Evolutionary conservation across 306 rosid genomes (phyloP), one percentile per base, ranked within the genome.

Genomic region (Quillaja saponaria): DNA sequence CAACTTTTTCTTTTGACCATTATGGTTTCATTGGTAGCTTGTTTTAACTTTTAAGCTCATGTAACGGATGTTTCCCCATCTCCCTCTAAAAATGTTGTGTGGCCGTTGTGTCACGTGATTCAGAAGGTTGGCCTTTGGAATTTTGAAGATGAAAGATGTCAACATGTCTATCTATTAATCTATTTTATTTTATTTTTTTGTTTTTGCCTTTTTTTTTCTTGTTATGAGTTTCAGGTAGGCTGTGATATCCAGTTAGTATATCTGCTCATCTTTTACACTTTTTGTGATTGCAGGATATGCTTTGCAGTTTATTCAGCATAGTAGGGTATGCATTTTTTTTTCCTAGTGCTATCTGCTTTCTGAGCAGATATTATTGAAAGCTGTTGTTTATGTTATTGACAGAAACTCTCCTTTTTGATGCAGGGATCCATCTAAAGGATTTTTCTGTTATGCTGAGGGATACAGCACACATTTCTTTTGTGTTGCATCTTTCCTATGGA

Each of bases 401-500:
- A 40, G 68, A 72, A 18, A 35, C 42, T 73, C 57, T 51, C 49
- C 49, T 21, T 15, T 74, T 42, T 63, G 66, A 67, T 78, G 73
- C 85, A 94, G 99, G 78, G 99, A 89, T 72, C 99, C 99, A 13
- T 82, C 97, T 40, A 78, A 80, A 67, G 94, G 90, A 58, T 89
- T 94, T 66, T 81, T 84, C 66, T 94, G 99, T 72, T 87, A 81
- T 80, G 84, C 87, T 72, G 95, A 89, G 72, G 95, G 96, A 55
- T 94, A 89, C 48, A 87, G 81, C 71, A 78, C 97, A 10, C 99
- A 94, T 89, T 87, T 94, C 81, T 94, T 94, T 65, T 87, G 91
- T 47, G 99, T 94, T 74, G 97, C 99, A 38, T 94, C 99, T 59
- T 94, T 94, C 87, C 79, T 94, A 13, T 94, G 99, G 99, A 94